These are phyloP conservation scores for Canna indica DNA, from an alignment of 176 grass and related monocot genomes.

Conservation along the genomic window DNA sequence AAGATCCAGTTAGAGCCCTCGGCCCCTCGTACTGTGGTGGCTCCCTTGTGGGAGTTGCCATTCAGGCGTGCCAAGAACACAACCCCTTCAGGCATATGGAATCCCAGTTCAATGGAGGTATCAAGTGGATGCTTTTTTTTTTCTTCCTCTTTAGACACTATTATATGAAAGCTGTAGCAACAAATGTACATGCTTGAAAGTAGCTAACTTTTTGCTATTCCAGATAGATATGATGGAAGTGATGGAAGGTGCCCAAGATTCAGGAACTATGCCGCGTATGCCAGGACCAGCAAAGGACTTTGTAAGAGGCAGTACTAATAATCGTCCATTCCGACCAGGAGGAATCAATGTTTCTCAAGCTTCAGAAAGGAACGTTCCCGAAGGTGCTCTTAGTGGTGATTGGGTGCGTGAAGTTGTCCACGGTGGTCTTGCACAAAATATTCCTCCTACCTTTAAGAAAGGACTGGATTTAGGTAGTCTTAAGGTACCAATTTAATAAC, in stretches of 20 bases:
- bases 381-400: constrained; percentile 42
- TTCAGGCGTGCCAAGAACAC: constrained; percentile 31
- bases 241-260: constrained; percentile 44
- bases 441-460: constrained; percentile 62
- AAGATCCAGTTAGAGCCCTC: constrained; percentile 62
- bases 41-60: constrained; percentile 63
- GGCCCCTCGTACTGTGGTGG: constrained; percentile 41
- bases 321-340: constrained; percentile 64
- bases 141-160: not conserved
- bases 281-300: constrained; percentile 75
- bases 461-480: constrained; percentile 65
- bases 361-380: constrained; percentile 28
- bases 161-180: not conserved
- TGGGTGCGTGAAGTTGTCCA: constrained; percentile 63
- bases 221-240: constrained; percentile 60
- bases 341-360: constrained; percentile 33
- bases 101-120: constrained; percentile 52
- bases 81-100: constrained; percentile 31
- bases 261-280: constrained; percentile 36
- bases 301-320: constrained; percentile 79
- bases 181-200: not conserved
- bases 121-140: not conserved
- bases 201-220: not conserved
- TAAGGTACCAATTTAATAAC: constrained; percentile 36
- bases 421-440: constrained; percentile 31